These are phyloP conservation scores for Quercus alba DNA, from an alignment of 306 rosid genomes.

Conservation along the genomic window DNA sequence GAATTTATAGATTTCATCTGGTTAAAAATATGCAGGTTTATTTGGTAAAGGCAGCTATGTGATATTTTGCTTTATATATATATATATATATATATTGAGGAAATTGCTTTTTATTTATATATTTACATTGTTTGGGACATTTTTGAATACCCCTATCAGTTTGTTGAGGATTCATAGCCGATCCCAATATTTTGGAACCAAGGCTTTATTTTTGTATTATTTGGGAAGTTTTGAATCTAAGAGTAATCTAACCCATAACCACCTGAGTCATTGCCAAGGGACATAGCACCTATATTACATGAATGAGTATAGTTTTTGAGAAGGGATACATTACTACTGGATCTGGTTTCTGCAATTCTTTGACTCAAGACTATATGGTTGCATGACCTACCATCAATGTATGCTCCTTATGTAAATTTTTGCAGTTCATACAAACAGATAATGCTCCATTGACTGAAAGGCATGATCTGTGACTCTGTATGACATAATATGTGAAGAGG, in stretches of 20 bases:
- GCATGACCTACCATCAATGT: background rate
- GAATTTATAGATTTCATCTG: background rate
- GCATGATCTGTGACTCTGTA: background rate
- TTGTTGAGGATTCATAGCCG: too few relatives aligned
- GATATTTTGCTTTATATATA: background rate
- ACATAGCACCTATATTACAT: background rate
- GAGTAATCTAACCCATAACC: background rate
- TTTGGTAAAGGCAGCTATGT: background rate
- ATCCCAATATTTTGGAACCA: too few relatives aligned
- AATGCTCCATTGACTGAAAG: background rate
- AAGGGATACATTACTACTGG: background rate
- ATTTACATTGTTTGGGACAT: too few relatives aligned
- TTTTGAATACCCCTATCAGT: too few relatives aligned
- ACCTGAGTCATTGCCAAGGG: background rate
- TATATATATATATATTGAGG: too few relatives aligned
- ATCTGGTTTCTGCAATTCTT: background rate
- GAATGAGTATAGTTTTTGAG: background rate
- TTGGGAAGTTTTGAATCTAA: background rate
- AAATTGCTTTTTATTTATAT: too few relatives aligned
- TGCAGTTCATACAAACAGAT: background rate
- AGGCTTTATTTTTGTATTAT: background rate
- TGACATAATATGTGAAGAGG: background rate
- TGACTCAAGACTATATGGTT: background rate
- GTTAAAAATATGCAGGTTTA: background rate
- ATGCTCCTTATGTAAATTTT: background rate